These are phyloP conservation scores for Plasmodium vivax DNA, from an alignment of 169 alveolate genomes.

Conservation along the genomic window DNA sequence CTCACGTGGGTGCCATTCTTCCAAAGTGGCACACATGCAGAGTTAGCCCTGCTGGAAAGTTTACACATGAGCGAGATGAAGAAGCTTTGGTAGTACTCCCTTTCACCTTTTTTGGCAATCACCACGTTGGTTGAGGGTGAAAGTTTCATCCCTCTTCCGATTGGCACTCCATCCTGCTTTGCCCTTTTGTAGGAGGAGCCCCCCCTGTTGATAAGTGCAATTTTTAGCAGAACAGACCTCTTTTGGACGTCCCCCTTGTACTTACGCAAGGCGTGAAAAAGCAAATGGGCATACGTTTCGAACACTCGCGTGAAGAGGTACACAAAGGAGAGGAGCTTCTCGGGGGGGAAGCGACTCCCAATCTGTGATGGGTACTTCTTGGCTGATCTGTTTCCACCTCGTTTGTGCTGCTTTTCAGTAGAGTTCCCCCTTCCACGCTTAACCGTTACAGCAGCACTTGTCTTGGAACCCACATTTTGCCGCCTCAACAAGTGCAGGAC, in stretches of 20 bases:
- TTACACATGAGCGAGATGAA: background rate
- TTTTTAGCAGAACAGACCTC: constrained; percentile 14
- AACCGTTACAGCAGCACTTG: background rate
- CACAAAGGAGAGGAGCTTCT: background rate
- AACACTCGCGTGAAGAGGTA: background rate
- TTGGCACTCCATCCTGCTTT: background rate
- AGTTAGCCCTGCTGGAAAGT: background rate
- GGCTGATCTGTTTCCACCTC: background rate
- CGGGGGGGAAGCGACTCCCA: background rate
- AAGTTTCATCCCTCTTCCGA: background rate
- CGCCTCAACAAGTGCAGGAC: background rate
- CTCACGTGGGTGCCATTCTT: background rate
- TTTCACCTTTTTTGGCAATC: background rate
- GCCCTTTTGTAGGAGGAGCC: background rate
- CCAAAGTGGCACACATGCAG: background rate
- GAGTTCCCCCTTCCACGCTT: background rate
- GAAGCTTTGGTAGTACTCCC: background rate
- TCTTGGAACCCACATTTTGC: background rate
- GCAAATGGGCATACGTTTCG: background rate
- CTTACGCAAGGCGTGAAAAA: background rate
- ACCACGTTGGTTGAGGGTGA: background rate
- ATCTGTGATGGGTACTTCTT: background rate
- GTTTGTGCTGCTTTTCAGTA: background rate
- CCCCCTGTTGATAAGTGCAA: background rate
- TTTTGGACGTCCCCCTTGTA: constrained; percentile 5